Evolutionary conservation across 2,329 filamentous ascomycete species (phyloP).

Genomic region (Diaporthe citri): DNA sequence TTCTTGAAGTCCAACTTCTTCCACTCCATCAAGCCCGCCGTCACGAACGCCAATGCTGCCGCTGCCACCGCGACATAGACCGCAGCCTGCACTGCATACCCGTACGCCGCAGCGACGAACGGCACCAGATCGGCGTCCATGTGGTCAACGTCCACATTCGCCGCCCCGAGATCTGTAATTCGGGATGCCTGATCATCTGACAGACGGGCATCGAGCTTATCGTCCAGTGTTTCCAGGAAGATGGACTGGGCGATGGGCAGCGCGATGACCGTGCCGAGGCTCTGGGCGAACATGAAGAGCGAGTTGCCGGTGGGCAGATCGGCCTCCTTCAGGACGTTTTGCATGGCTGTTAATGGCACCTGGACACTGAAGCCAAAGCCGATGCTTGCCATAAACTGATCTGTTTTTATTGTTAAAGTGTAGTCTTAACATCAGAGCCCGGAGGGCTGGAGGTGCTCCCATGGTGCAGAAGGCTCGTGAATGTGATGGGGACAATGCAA

Average conservation of each 20-base stretch:
- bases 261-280: not conserved
- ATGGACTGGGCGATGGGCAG: slow-evolving; percentile 12
- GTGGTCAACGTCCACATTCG: not conserved
- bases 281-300: slow-evolving; percentile 20
- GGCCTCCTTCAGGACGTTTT: slow-evolving; percentile 29
- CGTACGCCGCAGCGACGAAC: not conserved
- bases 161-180: not conserved
- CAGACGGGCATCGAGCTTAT: not conserved
- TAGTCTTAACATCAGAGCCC: not conserved
- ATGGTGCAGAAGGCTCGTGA: not conserved
- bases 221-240: not conserved
- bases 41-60: not conserved
- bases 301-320: not conserved
- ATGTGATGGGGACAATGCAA: rapidly evolving
- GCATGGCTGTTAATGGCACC: slow-evolving; percentile 27
- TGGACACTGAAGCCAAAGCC: slow-evolving; percentile 34
- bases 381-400: slow-evolving; percentile 31
- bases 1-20: slow-evolving; percentile 10
- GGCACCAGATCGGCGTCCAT: slow-evolving; percentile 2
- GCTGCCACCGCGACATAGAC: slow-evolving; percentile 9
- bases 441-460: no score
- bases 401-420: not conserved
- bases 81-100: not conserved
- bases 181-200: not conserved
- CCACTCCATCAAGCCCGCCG: slow-evolving; percentile 10